Evolutionary conservation across 176 grass and related monocot species (phyloP), one percentile per base, ranked within the genome.

Genomic region (Avena sativa): DNA sequence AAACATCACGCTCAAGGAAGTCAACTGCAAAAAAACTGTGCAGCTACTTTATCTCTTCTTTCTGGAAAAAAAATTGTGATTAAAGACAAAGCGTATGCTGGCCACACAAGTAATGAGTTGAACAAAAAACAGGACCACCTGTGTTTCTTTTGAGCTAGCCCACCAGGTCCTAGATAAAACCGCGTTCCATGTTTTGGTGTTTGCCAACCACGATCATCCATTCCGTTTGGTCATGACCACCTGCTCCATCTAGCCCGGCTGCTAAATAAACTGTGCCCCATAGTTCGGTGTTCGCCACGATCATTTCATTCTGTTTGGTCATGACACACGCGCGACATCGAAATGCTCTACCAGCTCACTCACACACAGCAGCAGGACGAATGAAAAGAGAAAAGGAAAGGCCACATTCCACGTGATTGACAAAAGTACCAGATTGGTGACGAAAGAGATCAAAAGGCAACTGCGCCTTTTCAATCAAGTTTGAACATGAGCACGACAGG

Each of bases 281-380:
- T 44, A 23, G 8, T 30, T 63, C 80, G 57, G 40, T 58, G 74
- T 49, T 81, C 19, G 25, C 2, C 50, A 68, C 36, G 57, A 79
- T 52, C 47, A 25, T 8, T 8, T 65, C 52, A 46, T 80, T 84
- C 53, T n/a, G 52, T 82, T 68, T 32, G 65, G 36, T 71, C 61
- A 63, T 10, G 72, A 43, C 40, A 43, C 40, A 63, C 79, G 71
- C 78, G 63, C 47, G 81, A 90, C 85, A 87, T 69, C 15, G 38
- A 81, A 74, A 91, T 84, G 81, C 75, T 28, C 38, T 49, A 87
- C 58, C 85, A 87, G 75, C 85, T 79, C 51, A 77, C 74, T 9
- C 51, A 77, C 74, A 16, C 70, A 14, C 62, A 13, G 12, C 62
- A 23, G 56, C 56, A 19, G 20, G 40, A 49, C 71, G 6, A 34